Conservation (phyloP, 495 filamentous ascomycete species). For the Sordaria brevicollis region DNA sequence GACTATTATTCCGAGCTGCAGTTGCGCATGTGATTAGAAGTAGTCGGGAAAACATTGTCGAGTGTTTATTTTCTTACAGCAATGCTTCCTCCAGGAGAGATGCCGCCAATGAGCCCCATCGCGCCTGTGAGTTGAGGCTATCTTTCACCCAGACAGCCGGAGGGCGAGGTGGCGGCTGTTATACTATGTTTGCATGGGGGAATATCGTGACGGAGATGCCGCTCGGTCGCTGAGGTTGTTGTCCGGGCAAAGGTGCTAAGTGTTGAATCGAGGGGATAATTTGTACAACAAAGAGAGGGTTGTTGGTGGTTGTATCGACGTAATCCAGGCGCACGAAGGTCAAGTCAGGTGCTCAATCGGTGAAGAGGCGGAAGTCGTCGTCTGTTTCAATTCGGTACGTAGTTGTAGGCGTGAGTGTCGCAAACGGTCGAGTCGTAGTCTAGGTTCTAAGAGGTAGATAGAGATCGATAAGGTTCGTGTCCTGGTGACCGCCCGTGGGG, state of each 20-base stretch:
- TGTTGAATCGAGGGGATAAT: background rate
- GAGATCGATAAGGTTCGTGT: background rate
- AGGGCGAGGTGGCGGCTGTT: conserved; percentile 5
- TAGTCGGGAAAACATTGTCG: conserved; percentile 5
- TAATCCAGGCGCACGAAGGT: background rate
- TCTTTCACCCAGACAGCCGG: conserved; percentile 15
- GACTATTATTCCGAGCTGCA: conserved; percentile 83
- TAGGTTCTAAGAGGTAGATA: background rate
- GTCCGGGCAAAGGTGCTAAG: background rate
- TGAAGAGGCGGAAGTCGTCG: background rate
- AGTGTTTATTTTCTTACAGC: conserved; percentile 50
- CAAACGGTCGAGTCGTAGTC: background rate
- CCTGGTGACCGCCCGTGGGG: background rate
- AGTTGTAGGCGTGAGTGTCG: background rate
- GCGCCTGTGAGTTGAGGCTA: conserved; percentile 13
- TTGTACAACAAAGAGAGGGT: background rate
- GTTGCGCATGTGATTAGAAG: conserved; percentile 9
- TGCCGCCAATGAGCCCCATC: conserved; percentile 70
- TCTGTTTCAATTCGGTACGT: background rate
- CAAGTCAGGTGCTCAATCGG: background rate
- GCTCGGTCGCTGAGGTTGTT: background rate
- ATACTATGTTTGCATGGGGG: conserved; percentile 17
- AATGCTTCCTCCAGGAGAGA: conserved; percentile 81
- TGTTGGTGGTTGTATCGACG: background rate
- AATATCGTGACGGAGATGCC: background rate